Evolutionary conservation across 176 grass and related monocot species (phyloP).

Genomic region (Musa acuminata): DNA sequence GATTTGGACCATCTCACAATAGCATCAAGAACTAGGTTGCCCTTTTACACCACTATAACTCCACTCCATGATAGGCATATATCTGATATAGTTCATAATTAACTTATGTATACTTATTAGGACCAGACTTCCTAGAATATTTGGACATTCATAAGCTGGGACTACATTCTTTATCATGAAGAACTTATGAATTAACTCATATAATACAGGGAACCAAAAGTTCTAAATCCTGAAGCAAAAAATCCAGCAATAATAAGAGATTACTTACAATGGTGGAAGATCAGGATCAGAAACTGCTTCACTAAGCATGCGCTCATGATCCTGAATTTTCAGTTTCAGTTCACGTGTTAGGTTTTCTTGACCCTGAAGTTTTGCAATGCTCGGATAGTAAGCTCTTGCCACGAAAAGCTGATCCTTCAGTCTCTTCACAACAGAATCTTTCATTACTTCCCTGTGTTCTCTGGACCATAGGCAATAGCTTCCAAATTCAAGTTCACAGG

Average conservation of each 20-base stretch:
- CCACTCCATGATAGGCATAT: too few relatives aligned
- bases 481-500: slow-evolving; percentile 55
- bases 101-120: too few relatives aligned
- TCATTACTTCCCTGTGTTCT: slow-evolving; percentile 48
- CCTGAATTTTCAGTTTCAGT: slow-evolving; percentile 74
- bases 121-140: too few relatives aligned
- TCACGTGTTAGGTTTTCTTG: slow-evolving; percentile 40
- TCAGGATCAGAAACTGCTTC: slow-evolving; percentile 55
- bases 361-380: slow-evolving; percentile 52
- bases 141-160: too few relatives aligned
- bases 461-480: slow-evolving; percentile 72
- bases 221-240: background rate
- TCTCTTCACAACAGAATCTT: slow-evolving; percentile 58
- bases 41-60: too few relatives aligned
- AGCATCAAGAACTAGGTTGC: too few relatives aligned
- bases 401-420: slow-evolving; percentile 81
- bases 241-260: background rate
- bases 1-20: too few relatives aligned
- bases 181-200: too few relatives aligned
- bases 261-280: slow-evolving; percentile 48
- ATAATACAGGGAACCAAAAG: background rate
- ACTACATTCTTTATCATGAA: too few relatives aligned
- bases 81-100: too few relatives aligned
- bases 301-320: slow-evolving; percentile 59
- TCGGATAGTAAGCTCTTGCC: slow-evolving; percentile 71